Base-by-base conservation (phyloP, 768 basidiomycete genomes). In the Leccinellum albellum region DNA sequence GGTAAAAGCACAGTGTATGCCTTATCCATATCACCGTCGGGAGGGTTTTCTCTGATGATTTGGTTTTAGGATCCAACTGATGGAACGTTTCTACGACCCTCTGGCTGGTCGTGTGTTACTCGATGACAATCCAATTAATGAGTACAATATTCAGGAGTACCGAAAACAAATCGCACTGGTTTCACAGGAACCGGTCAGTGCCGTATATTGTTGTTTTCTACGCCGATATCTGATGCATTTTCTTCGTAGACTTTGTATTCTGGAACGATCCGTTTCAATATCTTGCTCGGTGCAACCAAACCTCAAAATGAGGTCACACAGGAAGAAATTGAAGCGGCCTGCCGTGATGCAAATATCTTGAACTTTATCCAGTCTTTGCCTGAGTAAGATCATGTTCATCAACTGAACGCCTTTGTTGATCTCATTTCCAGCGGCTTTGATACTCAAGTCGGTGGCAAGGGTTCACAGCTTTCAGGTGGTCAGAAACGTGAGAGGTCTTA, bases 231-330 rank as follows among this genome's bases (percentile, higher is more conserved):
- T 23, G 15, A 35, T 21, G 17, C 33, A 17, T 49, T 40, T 35
- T n/a, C 13, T 53, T 20, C 28, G 12, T 53, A 75, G 73, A 91
- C 88, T 0, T 76, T 98, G 4, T 98, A 97, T 68, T 86, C 91
- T n/a, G 92, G 93, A 24, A 90, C 90, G 1, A 79, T 97, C 59
- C 87, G 88, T 29, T 95, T 96, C 75, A 98, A 98, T 72, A 85
- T 95, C 69, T 71, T 94, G 8, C 86, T 97, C 37, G 94, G 94
- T 17, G 88, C 90, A 40, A 81, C 79, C 62, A 91, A 90, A 66
- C 88, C 89, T 3, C 74, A 74, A 35, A 81, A 82, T 0, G 85
- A 94, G 64, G 89, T 94, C 8, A 93, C 92, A 4, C 84, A 94
- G 65, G 82, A 87, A 65, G 93, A 97, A 72, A 85, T 97, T 28